A percentile compares a stretch with the other conserved stretches of the same genome.
Evolutionary conservation across 1,284 basidiomycete genomes (phyloP).

Genomic region (Jaminaea rosea): DNA sequence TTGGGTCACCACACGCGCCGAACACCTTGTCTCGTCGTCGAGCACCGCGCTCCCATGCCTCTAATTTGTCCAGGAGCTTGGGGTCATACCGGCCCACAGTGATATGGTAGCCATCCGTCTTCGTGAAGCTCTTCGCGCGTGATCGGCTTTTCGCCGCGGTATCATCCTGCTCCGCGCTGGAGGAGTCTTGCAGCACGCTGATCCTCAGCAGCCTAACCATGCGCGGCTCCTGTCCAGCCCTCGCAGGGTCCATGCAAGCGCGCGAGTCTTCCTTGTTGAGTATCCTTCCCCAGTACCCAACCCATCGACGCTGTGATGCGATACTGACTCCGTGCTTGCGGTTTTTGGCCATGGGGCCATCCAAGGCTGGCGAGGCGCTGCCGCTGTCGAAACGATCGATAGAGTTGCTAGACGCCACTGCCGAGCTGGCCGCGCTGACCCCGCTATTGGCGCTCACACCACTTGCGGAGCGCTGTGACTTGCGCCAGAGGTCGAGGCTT

Average conservation of each 20-base stretch:
- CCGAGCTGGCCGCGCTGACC: too few species aligned
- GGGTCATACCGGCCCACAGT: slow-evolving; percentile 21
- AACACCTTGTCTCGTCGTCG: slow-evolving; percentile 22
- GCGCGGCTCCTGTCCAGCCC: slow-evolving; percentile 8
- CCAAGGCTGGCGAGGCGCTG: too few species aligned
- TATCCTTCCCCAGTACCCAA: slow-evolving; percentile 32
- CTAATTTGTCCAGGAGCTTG: slow-evolving; percentile 20
- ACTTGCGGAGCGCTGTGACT: too few species aligned
- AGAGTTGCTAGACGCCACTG: too few species aligned
- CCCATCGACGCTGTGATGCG: slow-evolving; percentile 26
- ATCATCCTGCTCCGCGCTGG: background rate
- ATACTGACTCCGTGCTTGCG: slow-evolving; percentile 30
- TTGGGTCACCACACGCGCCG: slow-evolving; percentile 23
- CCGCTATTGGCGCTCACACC: too few species aligned
- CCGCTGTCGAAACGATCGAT: too few species aligned
- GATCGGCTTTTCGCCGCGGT: background rate
- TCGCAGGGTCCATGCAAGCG: background rate
- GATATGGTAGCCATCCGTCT: background rate
- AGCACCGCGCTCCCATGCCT: slow-evolving; percentile 27
- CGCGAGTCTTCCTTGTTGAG: slow-evolving; percentile 23
- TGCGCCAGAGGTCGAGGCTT: too few species aligned
- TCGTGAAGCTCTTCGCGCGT: background rate
- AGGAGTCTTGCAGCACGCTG: slow-evolving; percentile 6
- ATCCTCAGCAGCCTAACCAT: slow-evolving; percentile 24
- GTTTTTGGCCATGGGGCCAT: too few species aligned